Conservation (phyloP, 1,139 yeast genomes). For the Yamadazyma atmosphaerica region DNA sequence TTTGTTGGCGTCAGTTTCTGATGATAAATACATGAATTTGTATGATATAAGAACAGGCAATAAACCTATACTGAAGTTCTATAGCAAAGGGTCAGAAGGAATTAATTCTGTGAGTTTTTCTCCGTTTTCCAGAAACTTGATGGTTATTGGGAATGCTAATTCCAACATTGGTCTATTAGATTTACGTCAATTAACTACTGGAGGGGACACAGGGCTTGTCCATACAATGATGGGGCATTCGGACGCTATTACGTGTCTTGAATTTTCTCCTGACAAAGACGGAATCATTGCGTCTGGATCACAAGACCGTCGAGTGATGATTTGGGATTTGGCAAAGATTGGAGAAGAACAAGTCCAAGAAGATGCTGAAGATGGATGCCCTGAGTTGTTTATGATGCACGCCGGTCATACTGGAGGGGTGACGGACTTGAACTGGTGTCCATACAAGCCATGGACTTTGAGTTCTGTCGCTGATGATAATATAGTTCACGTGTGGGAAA, state of each 20-base stretch:
- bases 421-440: slow-evolving; percentile 70
- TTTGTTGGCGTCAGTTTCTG: slow-evolving; percentile 69
- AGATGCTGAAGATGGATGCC: slow-evolving; percentile 78
- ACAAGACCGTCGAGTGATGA: slow-evolving; percentile 65
- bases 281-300: slow-evolving; percentile 75
- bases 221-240: slow-evolving; percentile 82
- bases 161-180: slow-evolving; percentile 67
- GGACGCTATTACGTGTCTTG: slow-evolving; percentile 64
- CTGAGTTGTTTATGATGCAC: slow-evolving; percentile 81
- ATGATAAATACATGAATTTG: slow-evolving; percentile 50
- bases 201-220: slow-evolving; percentile 29
- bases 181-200: slow-evolving; percentile 42
- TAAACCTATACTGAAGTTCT: slow-evolving; percentile 28
- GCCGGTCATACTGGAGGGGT: slow-evolving; percentile 83
- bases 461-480: slow-evolving; percentile 78
- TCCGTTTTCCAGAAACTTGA: slow-evolving; percentile 54
- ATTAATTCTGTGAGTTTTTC: slow-evolving; percentile 69
- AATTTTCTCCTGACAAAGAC: slow-evolving; percentile 70
- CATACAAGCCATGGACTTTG: slow-evolving; percentile 68
- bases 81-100: slow-evolving; percentile 38
- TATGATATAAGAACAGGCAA: slow-evolving; percentile 39
- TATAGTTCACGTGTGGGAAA: slow-evolving; percentile 75
- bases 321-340: slow-evolving; percentile 72
- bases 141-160: slow-evolving; percentile 70
- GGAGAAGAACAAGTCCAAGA: slow-evolving; percentile 83